Base-by-base conservation (phyloP, 495 filamentous ascomycete species). In the Hypoxylon fuscum region DNA sequence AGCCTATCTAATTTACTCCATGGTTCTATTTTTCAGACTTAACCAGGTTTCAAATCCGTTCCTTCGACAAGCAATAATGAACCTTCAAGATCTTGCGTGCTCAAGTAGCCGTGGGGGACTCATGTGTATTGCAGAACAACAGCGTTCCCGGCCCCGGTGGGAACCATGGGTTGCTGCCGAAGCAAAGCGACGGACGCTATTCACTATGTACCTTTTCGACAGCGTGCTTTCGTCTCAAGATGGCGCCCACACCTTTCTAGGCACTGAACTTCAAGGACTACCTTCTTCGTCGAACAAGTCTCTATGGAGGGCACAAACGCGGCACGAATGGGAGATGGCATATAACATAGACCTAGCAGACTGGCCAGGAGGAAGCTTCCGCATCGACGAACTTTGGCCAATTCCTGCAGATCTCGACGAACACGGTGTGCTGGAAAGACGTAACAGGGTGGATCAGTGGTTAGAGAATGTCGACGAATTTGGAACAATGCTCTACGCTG, bases 191-290 rank as follows among this genome's bases (percentile, higher is more conserved):
- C 74, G 80, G 3, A 77, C 80, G 23, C 38, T 83, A 0, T 83
- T 71, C 50, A 70, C 73, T 3, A 80, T 81, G 79, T 83, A 82
- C 46, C 72, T 83, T 18, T 78, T 83, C 41, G 76, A 79, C 41
- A 78, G 74, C 34, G 62, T 81, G 1, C 70, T 80, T 10, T 77
- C 70, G 3, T 42, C 72, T 0, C 74, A 76, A 27, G 74, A 81
- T 37, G 74, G 66, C 17, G 57, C 81, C 22, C 80, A 77, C 15
- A 79, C 76, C 0, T 81, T 79, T 52, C 68, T 82, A 6, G 78
- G 72, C 3, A 76, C 69, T 5, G 79, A 81, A 46, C 60, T 82
- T 14, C 60, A 49, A 21, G 75, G 74, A 0, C 59, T 82, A 34
- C 76, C 74, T 17, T 75, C 74, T 1, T 71, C 76, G 7, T 62